Conservation (phyloP, 192 early-diverging fungal species). For the Coemansia sp. region DNA sequence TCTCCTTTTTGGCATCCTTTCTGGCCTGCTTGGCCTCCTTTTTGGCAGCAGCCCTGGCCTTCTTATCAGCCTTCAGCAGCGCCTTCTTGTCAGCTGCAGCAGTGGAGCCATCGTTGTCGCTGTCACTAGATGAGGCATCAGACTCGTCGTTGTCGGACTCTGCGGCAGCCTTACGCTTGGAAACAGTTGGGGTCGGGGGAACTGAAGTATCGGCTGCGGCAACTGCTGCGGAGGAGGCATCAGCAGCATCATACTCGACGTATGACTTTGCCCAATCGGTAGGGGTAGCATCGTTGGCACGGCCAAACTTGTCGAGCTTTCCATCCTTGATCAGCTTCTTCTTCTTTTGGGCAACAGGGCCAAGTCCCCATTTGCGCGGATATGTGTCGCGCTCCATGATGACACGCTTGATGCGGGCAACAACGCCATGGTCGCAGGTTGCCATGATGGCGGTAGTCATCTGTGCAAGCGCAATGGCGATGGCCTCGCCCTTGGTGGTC, state of each 20-base stretch:
- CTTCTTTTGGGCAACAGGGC: constrained; percentile 93
- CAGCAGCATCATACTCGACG: constrained; percentile 60
- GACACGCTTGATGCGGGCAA: constrained; percentile 99
- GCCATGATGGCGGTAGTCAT: constrained; percentile 99
- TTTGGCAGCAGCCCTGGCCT: constrained; percentile 24
- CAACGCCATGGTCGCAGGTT: constrained; percentile 93
- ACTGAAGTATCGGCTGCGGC: no score
- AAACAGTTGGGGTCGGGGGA: not conserved
- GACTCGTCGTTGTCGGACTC: constrained; percentile 36
- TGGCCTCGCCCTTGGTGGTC: constrained; percentile 99
- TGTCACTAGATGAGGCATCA: constrained; percentile 33
- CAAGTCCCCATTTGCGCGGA: constrained; percentile 96
- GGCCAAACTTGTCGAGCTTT: constrained; percentile 97
- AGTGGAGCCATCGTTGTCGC: not conserved
- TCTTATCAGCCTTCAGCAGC: constrained; percentile 21
- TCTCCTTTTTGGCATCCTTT: constrained; percentile 36
- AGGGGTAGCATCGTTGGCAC: constrained; percentile 85
- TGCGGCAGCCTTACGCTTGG: constrained; percentile 35
- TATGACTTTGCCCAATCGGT: constrained; percentile 77
- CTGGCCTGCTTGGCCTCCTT: constrained; percentile 37
- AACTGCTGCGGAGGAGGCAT: no score
- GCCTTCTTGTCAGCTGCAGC: not conserved
- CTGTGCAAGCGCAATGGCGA: constrained; percentile 94
- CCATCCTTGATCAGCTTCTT: constrained; percentile 98
- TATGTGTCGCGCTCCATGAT: constrained; percentile 99